These are phyloP conservation scores for Cylindrodendrum hubeiense DNA, from an alignment of 2,329 filamentous ascomycete genomes.

Conservation along the genomic window DNA sequence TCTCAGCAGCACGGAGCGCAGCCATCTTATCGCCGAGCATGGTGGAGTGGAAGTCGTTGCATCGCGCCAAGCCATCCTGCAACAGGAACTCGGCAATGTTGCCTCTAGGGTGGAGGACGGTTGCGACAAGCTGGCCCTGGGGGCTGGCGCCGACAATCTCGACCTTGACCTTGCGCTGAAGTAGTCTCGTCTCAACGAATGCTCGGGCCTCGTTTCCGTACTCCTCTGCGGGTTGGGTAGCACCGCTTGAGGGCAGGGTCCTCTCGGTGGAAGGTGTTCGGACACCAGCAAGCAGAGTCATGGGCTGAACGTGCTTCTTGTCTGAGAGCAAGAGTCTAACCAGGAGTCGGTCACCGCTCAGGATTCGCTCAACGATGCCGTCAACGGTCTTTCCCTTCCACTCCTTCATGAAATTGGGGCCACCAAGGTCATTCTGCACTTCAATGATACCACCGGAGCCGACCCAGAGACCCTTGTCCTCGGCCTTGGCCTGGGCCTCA, in stretches of 20 bases:
- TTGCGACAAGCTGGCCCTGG: constrained; percentile 91
- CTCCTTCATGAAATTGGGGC: constrained; percentile 82
- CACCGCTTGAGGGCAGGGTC: constrained; percentile 80
- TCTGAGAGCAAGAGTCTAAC: constrained; percentile 84
- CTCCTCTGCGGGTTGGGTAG: constrained; percentile 87
- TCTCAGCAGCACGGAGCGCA: constrained; percentile 86
- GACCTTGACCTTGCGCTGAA: constrained; percentile 88
- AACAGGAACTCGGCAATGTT: constrained; percentile 94
- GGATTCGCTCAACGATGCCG: constrained; percentile 88
- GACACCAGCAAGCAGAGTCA: constrained; percentile 90
- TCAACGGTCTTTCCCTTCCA: constrained; percentile 90
- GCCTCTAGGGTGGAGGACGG: constrained; percentile 87
- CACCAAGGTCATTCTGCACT: constrained; percentile 83
- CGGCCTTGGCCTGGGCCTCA: constrained; percentile 82
- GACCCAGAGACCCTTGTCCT: constrained; percentile 86
- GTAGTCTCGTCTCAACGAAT: constrained; percentile 87
- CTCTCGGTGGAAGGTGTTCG: constrained; percentile 91
- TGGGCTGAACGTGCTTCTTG: constrained; percentile 87
- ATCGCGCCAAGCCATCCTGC: constrained; percentile 88
- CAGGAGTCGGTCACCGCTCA: constrained; percentile 91
- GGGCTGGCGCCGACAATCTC: constrained; percentile 88
- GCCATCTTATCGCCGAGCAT: constrained; percentile 92
- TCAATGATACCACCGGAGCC: constrained; percentile 76
- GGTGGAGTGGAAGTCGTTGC: constrained; percentile 95
- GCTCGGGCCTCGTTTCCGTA: constrained; percentile 89